A percentile compares a stretch with the other conserved stretches of the same genome.
phyloP scores from a whole-genome alignment of 2,329 filamentous ascomycete genomes.

The Clarireedia sp. region DNA sequence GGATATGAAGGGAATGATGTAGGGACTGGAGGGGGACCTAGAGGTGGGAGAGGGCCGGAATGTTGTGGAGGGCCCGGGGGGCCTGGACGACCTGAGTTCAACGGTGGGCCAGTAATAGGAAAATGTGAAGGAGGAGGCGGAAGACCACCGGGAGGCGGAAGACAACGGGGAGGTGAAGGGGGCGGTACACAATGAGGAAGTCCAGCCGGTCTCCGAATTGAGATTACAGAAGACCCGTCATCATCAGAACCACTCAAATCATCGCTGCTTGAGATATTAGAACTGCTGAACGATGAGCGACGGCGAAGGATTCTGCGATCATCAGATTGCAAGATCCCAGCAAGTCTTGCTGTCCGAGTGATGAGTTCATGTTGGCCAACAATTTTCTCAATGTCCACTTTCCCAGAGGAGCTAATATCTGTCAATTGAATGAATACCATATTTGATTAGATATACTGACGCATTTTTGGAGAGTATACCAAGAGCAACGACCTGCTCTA shows the following conservation, averaged over 20 bases:
- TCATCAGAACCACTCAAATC: slow-evolving; percentile 11
- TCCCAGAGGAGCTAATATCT: slow-evolving; percentile 14
- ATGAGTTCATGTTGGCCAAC: slow-evolving; percentile 20
- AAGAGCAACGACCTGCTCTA: slow-evolving; percentile 20
- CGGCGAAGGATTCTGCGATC: background rate
- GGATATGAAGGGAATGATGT: no score
- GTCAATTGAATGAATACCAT: background rate
- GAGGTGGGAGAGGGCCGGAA: no score
- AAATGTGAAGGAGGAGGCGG: background rate
- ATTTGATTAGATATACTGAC: slow-evolving; percentile 11
- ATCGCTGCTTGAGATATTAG: slow-evolving; percentile 3
- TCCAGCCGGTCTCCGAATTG: slow-evolving; percentile 1
- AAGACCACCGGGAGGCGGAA: no score
- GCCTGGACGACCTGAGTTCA: no score
- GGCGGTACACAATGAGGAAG: background rate
- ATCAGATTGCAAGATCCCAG: slow-evolving; percentile 11
- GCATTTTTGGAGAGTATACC: slow-evolving; percentile 15
- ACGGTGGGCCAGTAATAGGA: no score
- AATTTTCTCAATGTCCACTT: slow-evolving; percentile 18
- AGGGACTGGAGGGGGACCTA: no score
- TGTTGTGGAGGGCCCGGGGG: no score
- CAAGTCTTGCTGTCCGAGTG: slow-evolving; percentile 15
- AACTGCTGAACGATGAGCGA: slow-evolving; percentile 4
- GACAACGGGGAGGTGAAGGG: background rate
- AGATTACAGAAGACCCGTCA: background rate